phyloP scores from a whole-genome alignment of 345 rosid genomes.

The Corchorus capsularis region DNA sequence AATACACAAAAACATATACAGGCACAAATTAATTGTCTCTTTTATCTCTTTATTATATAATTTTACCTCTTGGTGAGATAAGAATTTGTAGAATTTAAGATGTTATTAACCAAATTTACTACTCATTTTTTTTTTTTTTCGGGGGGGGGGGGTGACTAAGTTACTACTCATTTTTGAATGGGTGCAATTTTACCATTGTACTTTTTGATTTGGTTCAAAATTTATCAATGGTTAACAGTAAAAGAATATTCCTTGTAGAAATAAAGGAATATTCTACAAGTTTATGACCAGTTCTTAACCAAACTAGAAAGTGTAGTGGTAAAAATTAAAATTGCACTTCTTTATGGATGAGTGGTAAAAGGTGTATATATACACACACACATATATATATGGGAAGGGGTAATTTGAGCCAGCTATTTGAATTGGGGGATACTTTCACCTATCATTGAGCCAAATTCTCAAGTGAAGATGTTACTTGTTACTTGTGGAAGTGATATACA shows the following conservation, averaged over 20 bases:
- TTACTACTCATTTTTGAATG: too few relatives aligned
- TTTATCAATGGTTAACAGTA: too few relatives aligned
- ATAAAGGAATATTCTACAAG: too few relatives aligned
- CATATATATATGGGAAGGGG: background rate
- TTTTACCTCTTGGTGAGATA: background rate
- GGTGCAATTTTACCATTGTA: too few relatives aligned
- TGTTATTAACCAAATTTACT: background rate
- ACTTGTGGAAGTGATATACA: background rate
- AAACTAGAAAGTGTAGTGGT: too few relatives aligned
- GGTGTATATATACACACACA: too few relatives aligned
- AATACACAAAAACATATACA: background rate
- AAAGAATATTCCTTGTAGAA: too few relatives aligned
- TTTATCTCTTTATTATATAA: background rate
- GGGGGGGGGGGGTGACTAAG: background rate
- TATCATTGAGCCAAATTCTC: background rate
- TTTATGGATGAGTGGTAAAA: too few relatives aligned
- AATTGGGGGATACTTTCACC: background rate
- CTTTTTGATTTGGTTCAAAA: too few relatives aligned
- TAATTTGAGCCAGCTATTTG: background rate
- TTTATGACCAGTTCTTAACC: too few relatives aligned
- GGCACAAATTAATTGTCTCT: background rate
- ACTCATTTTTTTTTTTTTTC: background rate
- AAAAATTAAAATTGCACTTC: too few relatives aligned
- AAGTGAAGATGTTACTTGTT: background rate
- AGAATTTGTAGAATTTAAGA: background rate